Conservation (phyloP, 768 basidiomycete species). For the Russula sp. region DNA sequence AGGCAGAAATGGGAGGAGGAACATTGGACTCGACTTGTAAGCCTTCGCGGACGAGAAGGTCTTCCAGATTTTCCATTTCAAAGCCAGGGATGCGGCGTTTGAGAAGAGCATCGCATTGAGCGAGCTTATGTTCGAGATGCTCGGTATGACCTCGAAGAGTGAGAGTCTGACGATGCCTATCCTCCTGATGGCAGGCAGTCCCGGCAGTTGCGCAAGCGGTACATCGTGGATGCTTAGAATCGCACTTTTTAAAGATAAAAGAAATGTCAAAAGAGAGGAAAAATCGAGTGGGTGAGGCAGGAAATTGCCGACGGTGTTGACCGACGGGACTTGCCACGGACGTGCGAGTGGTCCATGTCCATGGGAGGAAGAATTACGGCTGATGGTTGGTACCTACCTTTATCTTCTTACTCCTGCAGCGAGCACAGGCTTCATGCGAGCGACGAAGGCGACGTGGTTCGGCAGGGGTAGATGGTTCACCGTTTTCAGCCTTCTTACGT, state of each 20-base stretch:
- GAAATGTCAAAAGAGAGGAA: constrained; percentile 27
- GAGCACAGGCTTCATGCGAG: constrained; percentile 87
- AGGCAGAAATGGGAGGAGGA: constrained; percentile 20
- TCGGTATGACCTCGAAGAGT: constrained; percentile 82
- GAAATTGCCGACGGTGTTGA: constrained; percentile 79
- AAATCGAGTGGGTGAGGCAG: constrained; percentile 43
- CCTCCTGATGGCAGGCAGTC: constrained; percentile 79
- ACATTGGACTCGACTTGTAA: constrained; percentile 41
- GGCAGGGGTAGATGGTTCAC: constrained; percentile 49
- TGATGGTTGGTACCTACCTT: constrained; percentile 74
- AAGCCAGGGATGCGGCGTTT: constrained; percentile 68
- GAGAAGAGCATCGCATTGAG: constrained; percentile 72
- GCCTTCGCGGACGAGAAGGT: constrained; percentile 57
- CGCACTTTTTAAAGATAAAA: constrained; percentile 56
- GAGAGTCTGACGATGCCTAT: constrained; percentile 80
- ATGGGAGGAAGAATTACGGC: constrained; percentile 24
- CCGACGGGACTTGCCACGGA: constrained; percentile 40
- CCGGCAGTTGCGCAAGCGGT: constrained; percentile 79
- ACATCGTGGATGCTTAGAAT: constrained; percentile 84
- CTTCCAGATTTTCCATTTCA: constrained; percentile 58
- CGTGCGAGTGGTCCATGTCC: constrained; percentile 8
- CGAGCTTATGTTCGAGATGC: constrained; percentile 72
- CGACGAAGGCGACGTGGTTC: constrained; percentile 79
- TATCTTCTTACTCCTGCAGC: constrained; percentile 95
- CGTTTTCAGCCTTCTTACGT: constrained; percentile 57